Percentiles rank a stretch among this genome's conserved stretches.
phyloP scores from a whole-genome alignment of 257 asterid species.

The Solanum sitiens region DNA sequence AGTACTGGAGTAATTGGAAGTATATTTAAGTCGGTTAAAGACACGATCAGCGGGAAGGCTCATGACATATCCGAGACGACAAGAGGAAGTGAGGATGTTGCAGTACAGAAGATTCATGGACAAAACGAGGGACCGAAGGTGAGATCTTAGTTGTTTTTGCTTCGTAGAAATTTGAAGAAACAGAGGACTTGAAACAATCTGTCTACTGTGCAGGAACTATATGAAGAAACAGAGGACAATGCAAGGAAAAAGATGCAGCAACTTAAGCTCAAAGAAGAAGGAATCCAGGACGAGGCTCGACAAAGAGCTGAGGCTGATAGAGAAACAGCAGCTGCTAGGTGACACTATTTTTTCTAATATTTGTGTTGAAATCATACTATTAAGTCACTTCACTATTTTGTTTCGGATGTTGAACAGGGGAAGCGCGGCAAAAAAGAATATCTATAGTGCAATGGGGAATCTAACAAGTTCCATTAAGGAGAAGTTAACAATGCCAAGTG shows the following conservation, averaged over 20 bases:
- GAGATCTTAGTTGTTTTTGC: not conserved
- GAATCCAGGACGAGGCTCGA: slow-evolving; percentile 7
- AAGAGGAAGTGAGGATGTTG: not conserved
- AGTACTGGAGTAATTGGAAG: slow-evolving; percentile 22
- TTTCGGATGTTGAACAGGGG: not conserved
- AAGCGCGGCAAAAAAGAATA: slow-evolving; percentile 9
- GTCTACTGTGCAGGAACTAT: not conserved
- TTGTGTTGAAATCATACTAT: not conserved
- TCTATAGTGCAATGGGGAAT: slow-evolving; percentile 6
- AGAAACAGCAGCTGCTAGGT: slow-evolving; percentile 18
- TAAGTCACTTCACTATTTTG: not conserved
- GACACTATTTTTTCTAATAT: not conserved
- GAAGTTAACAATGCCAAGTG: slow-evolving; percentile 13
- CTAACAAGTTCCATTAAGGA: slow-evolving; percentile 8
- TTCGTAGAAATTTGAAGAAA: not conserved
- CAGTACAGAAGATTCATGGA: not conserved
- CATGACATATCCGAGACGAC: slow-evolving; percentile 15
- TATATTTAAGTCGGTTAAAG: slow-evolving; percentile 21
- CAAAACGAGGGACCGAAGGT: not conserved
- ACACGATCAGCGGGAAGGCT: slow-evolving; percentile 15
- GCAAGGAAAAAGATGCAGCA: not conserved
- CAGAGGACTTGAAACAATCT: not conserved
- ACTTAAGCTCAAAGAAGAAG: slow-evolving; percentile 5
- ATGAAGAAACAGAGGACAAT: slow-evolving; percentile 2
- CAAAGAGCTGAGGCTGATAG: slow-evolving; percentile 16